Base-by-base conservation (phyloP, 495 filamentous ascomycete species). In the Amphirosellinia nigrospora region DNA sequence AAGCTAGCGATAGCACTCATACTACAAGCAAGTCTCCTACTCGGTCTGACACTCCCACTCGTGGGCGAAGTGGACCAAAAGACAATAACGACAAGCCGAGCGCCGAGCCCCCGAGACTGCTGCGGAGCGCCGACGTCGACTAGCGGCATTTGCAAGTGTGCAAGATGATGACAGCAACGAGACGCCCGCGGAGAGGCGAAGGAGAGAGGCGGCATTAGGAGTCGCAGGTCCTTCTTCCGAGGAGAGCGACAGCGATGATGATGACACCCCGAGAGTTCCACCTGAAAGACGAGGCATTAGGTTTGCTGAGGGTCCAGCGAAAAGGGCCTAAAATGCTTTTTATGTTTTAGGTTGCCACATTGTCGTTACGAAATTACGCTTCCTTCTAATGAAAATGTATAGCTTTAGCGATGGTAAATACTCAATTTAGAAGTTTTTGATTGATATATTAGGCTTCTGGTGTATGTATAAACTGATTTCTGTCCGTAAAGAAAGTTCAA, bases 191-290 rank as follows among this genome's bases (percentile, higher is more conserved):
- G 94, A 97, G 80, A 86, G 91, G 52, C 86, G 91, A 45, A 86
- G 94, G 70, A 89, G 95, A 78, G 88, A 96, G 65, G 95, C 93
- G 1, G 95, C 94, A 5, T 81, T 97, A n/a, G 94, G 93, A 23
- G 78, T 89, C 56, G 81, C 86, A 8, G 76, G 82, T 28, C 53
- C 64, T 7, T 59, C 65, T n/a, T 83, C 86, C 10, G 86, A 85
- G 19, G 86, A 84, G 21, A 86, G 85, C 21, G 89, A 91, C 58
- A 89, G 87, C 48, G 86, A 88, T 15, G 91, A 93, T 46, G 89
- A 89, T 66, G 85, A 88, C 75, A 85, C 82, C 63, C 82, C 82
- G 32, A 72, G 84, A 73, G 81, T 84, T 62, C 82, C 82, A 39
- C 78, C 80, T 21, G 68, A 76, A 32, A 78, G 77, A 67, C 76